Evolutionary conservation across 257 asterid species (phyloP), one percentile per base, ranked within the genome.

Genomic region (Plantago ovata): DNA sequence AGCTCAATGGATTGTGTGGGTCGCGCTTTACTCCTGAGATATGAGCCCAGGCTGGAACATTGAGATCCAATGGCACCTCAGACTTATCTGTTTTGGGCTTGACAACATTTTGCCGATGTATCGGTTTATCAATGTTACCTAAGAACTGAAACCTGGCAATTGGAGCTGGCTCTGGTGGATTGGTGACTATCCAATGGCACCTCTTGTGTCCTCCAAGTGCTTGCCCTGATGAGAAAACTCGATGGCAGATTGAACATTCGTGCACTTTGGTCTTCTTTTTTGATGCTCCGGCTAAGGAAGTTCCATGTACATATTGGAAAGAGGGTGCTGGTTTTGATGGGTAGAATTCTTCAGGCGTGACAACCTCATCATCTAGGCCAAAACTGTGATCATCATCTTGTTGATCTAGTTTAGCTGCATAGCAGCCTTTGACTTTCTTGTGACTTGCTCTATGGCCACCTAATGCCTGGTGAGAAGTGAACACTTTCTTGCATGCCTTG

Each of bases 391-490:
- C 44, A 21, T 77, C 77, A 0, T 71, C 74, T 0, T 28, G 14
- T 20, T 73, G 86, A 50, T 85, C 91, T 69, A 79, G 94, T 52
- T 81, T 88, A 2, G 94, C 83, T 9, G 97, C 97, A 23, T 77
- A 92, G 51, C 98, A 88, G 0, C 95, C 98, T 66, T 88, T 88
- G 2, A 92, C 89, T 76, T 86, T 88, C 57, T 92, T 88, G 74
- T 92, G 98, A 56, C 97, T 92, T 0, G 98, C 98, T 40, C 95
- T 72, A 14, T 92, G 95, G 0, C 98, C 97, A 0, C 98, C 98
- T 10, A 92, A 63, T 5, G 98, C 98, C 69, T 92, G 97, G 61
- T 92, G 98, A 7, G 98, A 92, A 56, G 77, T 84, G 73, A 88
- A 92, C n/a, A 88, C 94, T 72, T 86, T 92, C 64, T 84, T 86